Evolutionary conservation across 148 eudicot species (phyloP), one percentile per base, ranked within the genome.

Genomic region (Diospyros lotus): DNA sequence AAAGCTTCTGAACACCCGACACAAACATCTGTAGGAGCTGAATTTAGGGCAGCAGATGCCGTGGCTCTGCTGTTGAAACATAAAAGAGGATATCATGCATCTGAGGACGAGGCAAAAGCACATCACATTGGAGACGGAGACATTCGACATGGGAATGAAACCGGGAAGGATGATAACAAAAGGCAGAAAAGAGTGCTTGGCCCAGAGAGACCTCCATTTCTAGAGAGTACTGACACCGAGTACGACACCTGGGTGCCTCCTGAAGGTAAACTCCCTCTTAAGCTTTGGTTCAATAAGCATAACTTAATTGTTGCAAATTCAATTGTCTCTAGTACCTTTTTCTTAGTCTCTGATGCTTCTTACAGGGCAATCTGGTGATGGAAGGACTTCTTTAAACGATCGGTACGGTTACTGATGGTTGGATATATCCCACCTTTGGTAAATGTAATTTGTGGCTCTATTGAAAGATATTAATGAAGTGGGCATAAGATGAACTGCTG

Each of bases 281-380:
- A 7, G 63, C 42, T 68, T 39, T 51, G 50, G 46, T 58, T 71
- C 72, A 15, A 48, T 63, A n/a, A n/a, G 59, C 43, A 9, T 40
- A 9, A 48, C 46, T 18, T 28, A 50, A 50, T 38, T 17, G 7
- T 59, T 42, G 28, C 12, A 14, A 2, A 38, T 74, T 59, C 2
- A 73, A 8, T 12, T 51, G 55, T 56, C 76, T 58, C 85, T 80
- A 71, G n/a, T n/a, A 77, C 63, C 52, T 64, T 62, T 60, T 43
- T 52, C 64, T 82, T 11, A 13, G n/a, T n/a, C n/a, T n/a, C n/a
- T 70, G 79, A 48, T 72, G 41, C 54, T 43, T 71, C 59, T 61
- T 75, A 71, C 97, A 95, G 99, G 99, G 71, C 99, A 95, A 89
- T 93, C 98, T 45, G 99, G 99, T 11, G 99, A 95, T 88, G 99